Evolutionary conservation across 176 grass and related monocot species (phyloP).

Genomic region (Aegilops bicornis): DNA sequence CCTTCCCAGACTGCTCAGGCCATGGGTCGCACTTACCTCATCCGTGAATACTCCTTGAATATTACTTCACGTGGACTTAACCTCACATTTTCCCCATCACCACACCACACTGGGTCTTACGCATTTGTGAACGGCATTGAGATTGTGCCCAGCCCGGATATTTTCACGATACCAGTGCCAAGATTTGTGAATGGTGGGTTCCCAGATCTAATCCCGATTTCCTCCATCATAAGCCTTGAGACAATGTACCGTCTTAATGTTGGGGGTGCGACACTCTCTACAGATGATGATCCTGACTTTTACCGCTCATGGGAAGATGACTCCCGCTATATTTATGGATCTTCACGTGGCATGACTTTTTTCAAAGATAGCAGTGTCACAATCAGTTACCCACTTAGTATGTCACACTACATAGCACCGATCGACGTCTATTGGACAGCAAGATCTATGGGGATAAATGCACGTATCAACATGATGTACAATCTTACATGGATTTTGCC

Average conservation of each 20-base stretch:
- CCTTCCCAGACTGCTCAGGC: not conserved
- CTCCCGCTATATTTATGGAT: slow-evolving; percentile 26
- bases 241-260: slow-evolving; percentile 40
- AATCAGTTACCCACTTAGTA: not conserved
- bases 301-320: slow-evolving; percentile 36
- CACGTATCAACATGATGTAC: slow-evolving; percentile 4
- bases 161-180: not conserved
- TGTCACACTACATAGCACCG: slow-evolving; percentile 18
- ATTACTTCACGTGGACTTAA: not conserved
- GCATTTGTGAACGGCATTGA: slow-evolving; percentile 47
- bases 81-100: not conserved
- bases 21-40: not conserved
- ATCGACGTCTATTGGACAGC: not conserved
- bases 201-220: not conserved
- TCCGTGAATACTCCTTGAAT: not conserved
- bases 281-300: not conserved
- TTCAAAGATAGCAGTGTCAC: slow-evolving; percentile 1
- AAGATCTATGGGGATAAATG: slow-evolving; percentile 29
- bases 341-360: not conserved
- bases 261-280: not conserved
- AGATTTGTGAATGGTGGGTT: not conserved
- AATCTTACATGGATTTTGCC: slow-evolving; percentile 41
- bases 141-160: slow-evolving; percentile 28
- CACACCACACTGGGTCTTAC: not conserved
- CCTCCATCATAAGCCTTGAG: not conserved